phyloP scores from a whole-genome alignment of 108 stramenopile genomes.

The Aurantiochytrium sp. region DNA sequence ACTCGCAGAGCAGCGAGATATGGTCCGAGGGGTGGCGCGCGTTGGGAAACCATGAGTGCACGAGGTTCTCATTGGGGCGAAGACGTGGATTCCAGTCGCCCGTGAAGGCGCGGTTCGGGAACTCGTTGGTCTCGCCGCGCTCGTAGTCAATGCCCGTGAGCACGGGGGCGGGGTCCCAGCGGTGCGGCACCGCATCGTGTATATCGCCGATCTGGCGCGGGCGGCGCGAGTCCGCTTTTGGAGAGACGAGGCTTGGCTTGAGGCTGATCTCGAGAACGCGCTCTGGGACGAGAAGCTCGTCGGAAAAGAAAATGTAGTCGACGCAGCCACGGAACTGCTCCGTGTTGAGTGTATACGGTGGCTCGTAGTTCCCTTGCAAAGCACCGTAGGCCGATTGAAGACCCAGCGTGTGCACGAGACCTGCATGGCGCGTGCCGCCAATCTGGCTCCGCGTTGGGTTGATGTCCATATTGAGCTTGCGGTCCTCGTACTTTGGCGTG shows the following conservation, averaged over 20 bases:
- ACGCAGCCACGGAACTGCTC: neutral
- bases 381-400: neutral
- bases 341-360: neutral
- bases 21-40: neutral
- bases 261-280: neutral
- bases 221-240: neutral
- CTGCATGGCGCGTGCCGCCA: neutral
- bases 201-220: neutral
- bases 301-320: neutral
- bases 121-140: neutral
- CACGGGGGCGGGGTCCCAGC: neutral
- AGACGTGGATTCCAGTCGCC: neutral
- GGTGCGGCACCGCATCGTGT: neutral
- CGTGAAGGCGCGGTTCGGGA: neutral
- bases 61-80: neutral
- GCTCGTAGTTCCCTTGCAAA: neutral
- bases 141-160: neutral
- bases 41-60: conserved; percentile 14
- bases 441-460: neutral
- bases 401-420: neutral
- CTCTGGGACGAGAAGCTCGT: neutral
- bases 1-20: neutral
- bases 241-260: neutral
- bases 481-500: neutral
- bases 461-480: neutral